These are phyloP conservation scores for Malassezia caprae DNA, from an alignment of 1,284 basidiomycete genomes.

Conservation along the genomic window DNA sequence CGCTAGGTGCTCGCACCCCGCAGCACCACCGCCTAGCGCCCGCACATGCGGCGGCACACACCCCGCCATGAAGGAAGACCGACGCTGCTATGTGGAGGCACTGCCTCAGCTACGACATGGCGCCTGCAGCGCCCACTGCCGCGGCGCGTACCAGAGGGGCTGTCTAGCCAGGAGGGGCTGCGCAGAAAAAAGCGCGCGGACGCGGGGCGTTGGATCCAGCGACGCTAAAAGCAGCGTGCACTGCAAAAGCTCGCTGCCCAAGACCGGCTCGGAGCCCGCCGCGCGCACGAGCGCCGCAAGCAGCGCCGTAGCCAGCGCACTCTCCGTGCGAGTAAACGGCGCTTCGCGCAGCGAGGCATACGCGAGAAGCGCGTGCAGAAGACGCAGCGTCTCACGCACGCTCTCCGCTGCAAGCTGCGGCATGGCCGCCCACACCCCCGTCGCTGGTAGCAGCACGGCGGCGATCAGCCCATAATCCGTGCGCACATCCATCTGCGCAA, in stretches of 20 bases:
- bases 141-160: neutral
- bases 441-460: conserved; percentile 8
- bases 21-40: neutral
- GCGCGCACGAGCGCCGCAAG: neutral
- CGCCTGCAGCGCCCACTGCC: conserved; percentile 2
- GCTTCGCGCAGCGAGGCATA: conserved; percentile 1
- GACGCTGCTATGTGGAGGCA: neutral
- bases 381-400: neutral
- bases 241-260: neutral
- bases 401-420: neutral
- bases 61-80: neutral
- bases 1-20: conserved; percentile 12
- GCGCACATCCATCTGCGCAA: conserved; percentile 21
- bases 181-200: neutral
- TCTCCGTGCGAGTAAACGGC: neutral
- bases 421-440: neutral
- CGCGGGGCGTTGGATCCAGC: neutral
- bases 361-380: neutral
- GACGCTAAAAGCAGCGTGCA: neutral
- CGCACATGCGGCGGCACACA: conserved; percentile 1
- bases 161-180: neutral
- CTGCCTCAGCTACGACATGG: neutral
- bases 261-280: neutral
- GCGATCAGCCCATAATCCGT: conserved; percentile 17
- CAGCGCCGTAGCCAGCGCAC: neutral